Conservation (phyloP, 129 eudicot genomes). For the Arctium minus region DNA sequence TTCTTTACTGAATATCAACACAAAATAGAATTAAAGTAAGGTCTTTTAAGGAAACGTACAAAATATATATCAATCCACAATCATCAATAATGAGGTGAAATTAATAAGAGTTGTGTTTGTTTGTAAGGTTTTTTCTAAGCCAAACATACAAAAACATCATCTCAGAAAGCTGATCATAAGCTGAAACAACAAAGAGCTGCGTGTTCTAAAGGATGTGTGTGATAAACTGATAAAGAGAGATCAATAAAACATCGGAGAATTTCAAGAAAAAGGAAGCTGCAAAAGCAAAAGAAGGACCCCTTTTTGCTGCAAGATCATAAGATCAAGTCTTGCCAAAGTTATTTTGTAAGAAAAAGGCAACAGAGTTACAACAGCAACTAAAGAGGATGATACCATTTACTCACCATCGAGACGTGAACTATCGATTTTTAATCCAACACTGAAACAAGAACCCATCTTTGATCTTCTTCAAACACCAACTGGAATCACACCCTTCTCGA, state of each 20-base stretch:
- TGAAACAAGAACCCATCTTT: slow-evolving; percentile 47
- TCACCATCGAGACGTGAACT: slow-evolving; percentile 44
- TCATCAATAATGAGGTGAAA: background rate
- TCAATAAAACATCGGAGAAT: background rate
- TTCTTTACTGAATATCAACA: background rate
- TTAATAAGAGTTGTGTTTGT: background rate
- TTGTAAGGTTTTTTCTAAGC: background rate
- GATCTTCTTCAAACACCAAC: background rate
- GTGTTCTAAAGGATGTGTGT: background rate
- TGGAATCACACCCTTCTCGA: background rate
- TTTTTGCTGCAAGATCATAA: background rate
- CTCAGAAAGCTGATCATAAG: background rate
- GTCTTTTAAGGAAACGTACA: background rate
- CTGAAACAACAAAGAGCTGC: background rate
- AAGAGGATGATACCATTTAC: background rate
- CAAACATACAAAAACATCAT: background rate
- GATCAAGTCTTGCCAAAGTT: background rate
- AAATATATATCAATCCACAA: background rate
- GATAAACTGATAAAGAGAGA: background rate
- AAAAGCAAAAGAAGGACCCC: background rate
- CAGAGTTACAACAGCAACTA: background rate
- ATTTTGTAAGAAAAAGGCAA: background rate
- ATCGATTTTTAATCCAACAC: slow-evolving; percentile 49
- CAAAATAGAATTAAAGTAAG: background rate
- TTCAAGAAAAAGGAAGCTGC: background rate